phyloP scores from a whole-genome alignment of 139 green algal genomes.

The Penium margaritaceum region DNA sequence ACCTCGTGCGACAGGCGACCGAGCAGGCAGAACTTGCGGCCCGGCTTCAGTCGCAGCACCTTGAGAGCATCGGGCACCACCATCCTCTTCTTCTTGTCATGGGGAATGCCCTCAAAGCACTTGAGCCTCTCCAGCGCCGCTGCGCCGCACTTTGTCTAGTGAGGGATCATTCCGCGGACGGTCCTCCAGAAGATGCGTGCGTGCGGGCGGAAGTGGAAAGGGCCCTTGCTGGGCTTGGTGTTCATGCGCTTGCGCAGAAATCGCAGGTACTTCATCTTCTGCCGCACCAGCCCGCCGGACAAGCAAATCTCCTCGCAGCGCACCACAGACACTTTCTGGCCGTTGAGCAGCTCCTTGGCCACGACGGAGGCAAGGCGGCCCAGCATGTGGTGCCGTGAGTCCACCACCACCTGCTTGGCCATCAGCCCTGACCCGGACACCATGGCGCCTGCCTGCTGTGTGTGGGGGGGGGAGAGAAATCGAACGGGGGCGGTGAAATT shows the following conservation, averaged over 20 bases:
- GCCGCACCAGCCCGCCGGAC: conserved; percentile 88
- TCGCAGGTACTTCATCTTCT: conserved; percentile 81
- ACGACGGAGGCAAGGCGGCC: conserved; percentile 88
- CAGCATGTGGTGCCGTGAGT: conserved; percentile 89
- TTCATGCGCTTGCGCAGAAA: conserved; percentile 76
- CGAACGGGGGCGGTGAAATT: no score
- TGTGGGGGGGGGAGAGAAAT: not conserved
- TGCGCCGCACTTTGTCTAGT: conserved; percentile 89
- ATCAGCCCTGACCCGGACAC: conserved; percentile 32
- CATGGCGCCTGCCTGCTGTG: conserved; percentile 34
- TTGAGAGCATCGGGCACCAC: conserved; percentile 96
- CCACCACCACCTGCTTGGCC: conserved; percentile 65
- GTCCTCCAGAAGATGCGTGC: conserved; percentile 85
- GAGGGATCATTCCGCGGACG: conserved; percentile 88
- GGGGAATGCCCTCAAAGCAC: conserved; percentile 88
- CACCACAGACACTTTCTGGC: conserved; percentile 84
- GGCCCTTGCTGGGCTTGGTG: conserved; percentile 83
- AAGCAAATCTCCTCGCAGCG: conserved; percentile 87
- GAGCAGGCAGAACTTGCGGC: conserved; percentile 84
- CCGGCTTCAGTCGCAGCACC: conserved; percentile 82
- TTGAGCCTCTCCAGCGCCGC: conserved; percentile 91
- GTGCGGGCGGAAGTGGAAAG: conserved; percentile 87
- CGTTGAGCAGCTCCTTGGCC: conserved; percentile 93
- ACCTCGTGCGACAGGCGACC: conserved; percentile 80
- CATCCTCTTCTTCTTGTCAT: conserved; percentile 85